A percentile compares a stretch with the other conserved stretches of the same genome.
Conservation (phyloP, 257 asterid species). For the Leptodermis oblonga region DNA sequence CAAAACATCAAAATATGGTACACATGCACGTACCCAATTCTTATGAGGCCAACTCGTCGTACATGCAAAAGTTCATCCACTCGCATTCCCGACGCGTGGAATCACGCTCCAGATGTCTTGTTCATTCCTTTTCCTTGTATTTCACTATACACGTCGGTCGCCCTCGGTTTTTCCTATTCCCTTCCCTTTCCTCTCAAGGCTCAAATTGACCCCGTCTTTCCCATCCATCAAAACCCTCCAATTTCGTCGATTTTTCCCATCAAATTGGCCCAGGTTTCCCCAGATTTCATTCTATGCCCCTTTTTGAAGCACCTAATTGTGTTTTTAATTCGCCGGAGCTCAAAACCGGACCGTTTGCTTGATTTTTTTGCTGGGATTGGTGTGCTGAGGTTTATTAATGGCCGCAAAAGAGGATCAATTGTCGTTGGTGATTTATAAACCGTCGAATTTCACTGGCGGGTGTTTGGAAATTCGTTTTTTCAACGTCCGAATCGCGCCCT, state of each 20-base stretch:
- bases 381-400: conserved; percentile 23
- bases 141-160: neutral
- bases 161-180: neutral
- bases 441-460: conserved; percentile 53
- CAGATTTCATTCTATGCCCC: neutral
- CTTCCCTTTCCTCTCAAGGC: no score
- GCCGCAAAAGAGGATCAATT: conserved; percentile 43
- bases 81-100: conserved; percentile 3
- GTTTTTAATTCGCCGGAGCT: neutral
- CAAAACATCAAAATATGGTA: neutral
- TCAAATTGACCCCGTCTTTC: conserved; percentile 4
- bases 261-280: neutral
- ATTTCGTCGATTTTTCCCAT: neutral
- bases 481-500: conserved; percentile 62
- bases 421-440: conserved; percentile 41
- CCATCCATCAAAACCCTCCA: conserved; percentile 4
- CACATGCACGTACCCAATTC: neutral
- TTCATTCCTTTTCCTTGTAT: neutral
- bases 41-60: neutral
- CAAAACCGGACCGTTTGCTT: neutral
- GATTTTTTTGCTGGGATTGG: neutral
- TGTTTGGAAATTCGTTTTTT: conserved; percentile 62
- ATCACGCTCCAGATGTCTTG: conserved; percentile 19
- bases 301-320: neutral
- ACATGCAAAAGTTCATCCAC: neutral